phyloP scores from a whole-genome alignment of 2,329 filamentous ascomycete genomes.

The Monilinia fructigena region DNA sequence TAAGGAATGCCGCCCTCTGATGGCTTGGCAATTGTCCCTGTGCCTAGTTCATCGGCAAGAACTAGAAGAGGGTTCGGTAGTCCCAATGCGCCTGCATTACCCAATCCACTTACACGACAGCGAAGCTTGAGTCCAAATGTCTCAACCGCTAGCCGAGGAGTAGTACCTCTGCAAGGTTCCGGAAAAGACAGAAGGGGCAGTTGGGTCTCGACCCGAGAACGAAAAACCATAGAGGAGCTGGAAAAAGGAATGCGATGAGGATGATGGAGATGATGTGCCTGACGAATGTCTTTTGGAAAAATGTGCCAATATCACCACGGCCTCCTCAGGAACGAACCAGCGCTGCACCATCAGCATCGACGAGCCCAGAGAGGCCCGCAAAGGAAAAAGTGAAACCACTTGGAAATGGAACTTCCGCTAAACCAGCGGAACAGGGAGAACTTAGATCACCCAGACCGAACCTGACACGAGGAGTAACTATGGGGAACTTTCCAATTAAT shows the following conservation, averaged over 20 bases:
- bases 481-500: slow-evolving; percentile 61
- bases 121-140: slow-evolving; percentile 38
- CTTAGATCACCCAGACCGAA: slow-evolving; percentile 47
- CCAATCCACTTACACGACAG: slow-evolving; percentile 33
- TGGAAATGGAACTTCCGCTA: slow-evolving; percentile 63
- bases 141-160: slow-evolving; percentile 25
- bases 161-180: slow-evolving; percentile 32
- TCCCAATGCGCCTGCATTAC: slow-evolving; percentile 31
- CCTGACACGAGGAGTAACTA: slow-evolving; percentile 39
- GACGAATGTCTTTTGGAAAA: slow-evolving; percentile 76
- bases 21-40: slow-evolving; percentile 37
- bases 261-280: slow-evolving; percentile 75
- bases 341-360: slow-evolving; percentile 49
- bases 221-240: slow-evolving; percentile 68
- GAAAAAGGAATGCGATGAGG: slow-evolving; percentile 73
- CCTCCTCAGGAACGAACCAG: slow-evolving; percentile 57
- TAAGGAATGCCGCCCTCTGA: slow-evolving; percentile 33
- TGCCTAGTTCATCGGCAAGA: slow-evolving; percentile 27
- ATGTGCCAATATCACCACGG: slow-evolving; percentile 77
- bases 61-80: slow-evolving; percentile 32
- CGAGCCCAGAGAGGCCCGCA: slow-evolving; percentile 36
- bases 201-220: slow-evolving; percentile 66
- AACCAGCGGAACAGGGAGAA: slow-evolving; percentile 59
- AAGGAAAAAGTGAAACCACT: slow-evolving; percentile 37
- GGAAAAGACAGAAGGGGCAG: slow-evolving; percentile 44